Evolutionary conservation across 768 basidiomycete genomes (phyloP), one percentile per base, ranked within the genome.

Genomic region (Auriscalpium vulgare): DNA sequence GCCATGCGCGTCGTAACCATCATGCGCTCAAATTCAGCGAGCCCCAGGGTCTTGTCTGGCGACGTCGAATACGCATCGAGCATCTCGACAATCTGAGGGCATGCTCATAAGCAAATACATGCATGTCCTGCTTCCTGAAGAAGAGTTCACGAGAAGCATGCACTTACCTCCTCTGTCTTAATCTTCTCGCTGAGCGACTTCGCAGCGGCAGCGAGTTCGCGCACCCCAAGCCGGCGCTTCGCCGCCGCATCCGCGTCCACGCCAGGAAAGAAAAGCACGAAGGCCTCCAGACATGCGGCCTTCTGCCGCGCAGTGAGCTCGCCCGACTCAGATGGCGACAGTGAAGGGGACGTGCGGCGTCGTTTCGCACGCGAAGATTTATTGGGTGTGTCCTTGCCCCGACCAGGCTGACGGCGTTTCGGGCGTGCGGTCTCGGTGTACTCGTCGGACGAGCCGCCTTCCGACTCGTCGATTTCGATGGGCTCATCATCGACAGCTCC

Each of bases 1-100:
- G 74, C 78, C 43, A 88, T 68, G 64, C 75, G 80, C 8, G 86
- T 78, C 1, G 75, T 65, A 23, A 83, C 66, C 83, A 91, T 89
- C 82, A 93, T 89, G 19, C 72, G 72, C 60, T 83, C 80, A 62
- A 93, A 93, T 66, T 91, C 88, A 13, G 72, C 68, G 37, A 91
- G 73, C 55, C 68, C 69, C 74, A 92, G 77, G 3, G 86, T 78
- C 65, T 82, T 83, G 67, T 91, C 89, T 0, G 78, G 71, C 0
- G 81, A 78, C 0, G 78, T 81, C 1, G 90, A 88, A 65, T 89
- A 92, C 51, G 77, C 76, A n/a, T 80, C 77, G 1, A 93, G 72
- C 89, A 91, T 92, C 56, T 91, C 88, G 3, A 84, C 62, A 62
- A 89, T 84, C 90, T 91, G 54, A 9, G 17, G 50, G 44, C 35